phyloP scores from a whole-genome alignment of 2,329 filamentous ascomycete genomes.

The Cladophialophora chaetospira region DNA sequence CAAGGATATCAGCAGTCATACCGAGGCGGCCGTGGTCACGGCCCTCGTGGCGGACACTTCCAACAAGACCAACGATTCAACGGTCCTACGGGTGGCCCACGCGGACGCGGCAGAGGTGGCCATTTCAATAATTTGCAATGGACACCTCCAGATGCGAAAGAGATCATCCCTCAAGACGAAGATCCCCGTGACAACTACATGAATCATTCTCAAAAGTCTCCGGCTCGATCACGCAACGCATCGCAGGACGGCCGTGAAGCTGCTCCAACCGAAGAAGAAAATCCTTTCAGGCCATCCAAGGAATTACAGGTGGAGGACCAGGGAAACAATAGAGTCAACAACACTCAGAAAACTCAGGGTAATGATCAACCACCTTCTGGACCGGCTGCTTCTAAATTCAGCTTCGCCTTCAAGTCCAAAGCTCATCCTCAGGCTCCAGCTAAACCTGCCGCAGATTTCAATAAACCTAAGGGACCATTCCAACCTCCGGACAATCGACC shows the following conservation, averaged over 20 bases:
- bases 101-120: conserved; percentile 54
- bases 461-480: conserved; percentile 45
- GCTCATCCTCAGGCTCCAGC: conserved; percentile 58
- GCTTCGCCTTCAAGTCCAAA: conserved; percentile 88
- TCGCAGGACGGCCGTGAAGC: conserved; percentile 40
- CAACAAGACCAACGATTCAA: conserved; percentile 32
- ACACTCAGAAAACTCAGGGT: conserved; percentile 55
- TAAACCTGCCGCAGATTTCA: conserved; percentile 54
- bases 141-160: conserved; percentile 61
- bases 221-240: conserved; percentile 35
- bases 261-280: conserved; percentile 56
- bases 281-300: conserved; percentile 64
- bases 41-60: conserved; percentile 61
- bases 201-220: conserved; percentile 39
- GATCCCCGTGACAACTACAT: conserved; percentile 44
- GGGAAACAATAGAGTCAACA: conserved; percentile 56
- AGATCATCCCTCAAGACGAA: conserved; percentile 37
- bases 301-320: conserved; percentile 68
- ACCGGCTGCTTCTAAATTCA: conserved; percentile 70
- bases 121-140: conserved; percentile 72
- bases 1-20: conserved; percentile 54
- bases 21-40: conserved; percentile 57
- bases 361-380: conserved; percentile 52
- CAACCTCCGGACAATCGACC: conserved; percentile 40
- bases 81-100: conserved; percentile 14